Percentiles rank a stretch among this genome's conserved stretches.
phyloP scores from a whole-genome alignment of 108 stramenopile genomes.

The Pseudonitzschia delicatissima region DNA sequence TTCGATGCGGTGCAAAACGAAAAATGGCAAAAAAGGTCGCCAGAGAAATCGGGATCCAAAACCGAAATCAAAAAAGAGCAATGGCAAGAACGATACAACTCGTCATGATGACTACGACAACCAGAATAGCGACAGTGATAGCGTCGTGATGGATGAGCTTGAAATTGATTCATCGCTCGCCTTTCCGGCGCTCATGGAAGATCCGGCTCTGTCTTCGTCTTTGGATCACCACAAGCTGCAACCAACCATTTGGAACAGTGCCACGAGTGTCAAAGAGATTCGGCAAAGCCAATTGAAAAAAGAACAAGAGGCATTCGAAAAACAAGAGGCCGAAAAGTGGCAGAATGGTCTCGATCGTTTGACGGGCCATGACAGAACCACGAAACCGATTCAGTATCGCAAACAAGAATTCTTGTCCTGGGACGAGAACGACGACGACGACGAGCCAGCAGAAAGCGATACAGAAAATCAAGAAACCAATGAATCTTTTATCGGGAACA shows the following conservation, averaged over 20 bases:
- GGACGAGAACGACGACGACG: conserved; percentile 1
- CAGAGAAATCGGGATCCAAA: background rate
- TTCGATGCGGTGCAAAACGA: background rate
- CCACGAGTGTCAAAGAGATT: too few species aligned
- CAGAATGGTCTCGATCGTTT: conserved; percentile 3
- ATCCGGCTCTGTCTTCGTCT: background rate
- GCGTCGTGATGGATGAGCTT: too few species aligned
- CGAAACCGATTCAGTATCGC: background rate
- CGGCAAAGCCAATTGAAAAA: too few species aligned
- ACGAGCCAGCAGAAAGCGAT: background rate
- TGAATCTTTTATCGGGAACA: background rate
- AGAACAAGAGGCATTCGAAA: too few species aligned
- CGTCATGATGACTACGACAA: background rate
- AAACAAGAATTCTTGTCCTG: background rate
- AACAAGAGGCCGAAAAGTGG: background rate
- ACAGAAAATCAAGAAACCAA: background rate
- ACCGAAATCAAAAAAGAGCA: background rate
- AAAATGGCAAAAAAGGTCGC: background rate
- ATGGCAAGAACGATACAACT: too few species aligned
- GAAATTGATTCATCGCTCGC: background rate
- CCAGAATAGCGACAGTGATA: too few species aligned
- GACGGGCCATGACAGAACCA: background rate
- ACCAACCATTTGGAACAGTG: background rate
- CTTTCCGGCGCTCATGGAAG: background rate
- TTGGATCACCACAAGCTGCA: too few species aligned